Evolutionary conservation across 164 flowering plant genomes (phyloP), one percentile per base, ranked within the genome.

Genomic region (Stephania japonica): DNA sequence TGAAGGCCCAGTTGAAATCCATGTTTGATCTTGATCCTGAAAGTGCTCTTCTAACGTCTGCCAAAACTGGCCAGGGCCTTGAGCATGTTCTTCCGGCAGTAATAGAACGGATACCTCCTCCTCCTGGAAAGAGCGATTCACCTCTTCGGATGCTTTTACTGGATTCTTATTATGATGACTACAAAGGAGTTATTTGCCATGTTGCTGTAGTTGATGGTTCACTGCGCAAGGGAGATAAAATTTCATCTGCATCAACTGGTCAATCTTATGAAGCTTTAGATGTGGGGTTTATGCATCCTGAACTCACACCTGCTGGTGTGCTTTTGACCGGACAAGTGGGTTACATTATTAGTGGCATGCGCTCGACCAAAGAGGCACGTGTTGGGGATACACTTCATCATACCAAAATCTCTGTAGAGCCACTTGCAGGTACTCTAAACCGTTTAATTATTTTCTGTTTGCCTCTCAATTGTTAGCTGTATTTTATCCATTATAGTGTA

Each of bases 181-280:
- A 93, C 81, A 91, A 84, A 80, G 99, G 98, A 76, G 99, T 95
- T 44, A 91, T 95, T 32, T 95, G 99, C 83, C 98, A 95, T 78
- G 98, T 95, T 72, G 97, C 99, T 14, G 90, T 95, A 83, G 97
- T 90, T 79, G 99, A 95, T 85, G 99, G 99, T 65, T 79, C 87
- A 42, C 59, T 95, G 75, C 79, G 77, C 65, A 93, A 93, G 76
- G 99, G 99, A 49, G 93, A 90, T 78, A 91, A 89, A 80, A 89
- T 95, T 81, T 81, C 91, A 56, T 88, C 97, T 67, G 93, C 86
- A 23, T 97, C 97, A 69, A 90, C 97, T 68, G 86, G 92, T 23
- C 97, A 89, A 72, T 65, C 89, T 65, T 93, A 91, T 80, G 98
- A 95, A 74, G 84, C 86, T 65, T 74, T 87, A 50, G 99, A 95